Evolutionary conservation across 257 asterid species (phyloP).

Genomic region (Solanum sejunctum): DNA sequence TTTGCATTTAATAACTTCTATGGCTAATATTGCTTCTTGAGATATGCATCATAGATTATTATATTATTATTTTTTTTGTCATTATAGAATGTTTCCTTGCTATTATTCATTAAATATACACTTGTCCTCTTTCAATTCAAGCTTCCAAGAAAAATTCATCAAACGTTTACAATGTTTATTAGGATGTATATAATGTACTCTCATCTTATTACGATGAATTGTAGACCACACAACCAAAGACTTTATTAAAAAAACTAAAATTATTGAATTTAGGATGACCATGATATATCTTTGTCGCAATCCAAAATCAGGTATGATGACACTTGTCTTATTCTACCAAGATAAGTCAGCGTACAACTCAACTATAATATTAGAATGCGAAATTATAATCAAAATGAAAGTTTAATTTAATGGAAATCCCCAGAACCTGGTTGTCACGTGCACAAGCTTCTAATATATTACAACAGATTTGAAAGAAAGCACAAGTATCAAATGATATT

Average conservation of each 20-base stretch:
- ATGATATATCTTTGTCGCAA: background rate
- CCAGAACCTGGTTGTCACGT: too few relatives aligned
- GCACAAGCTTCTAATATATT: too few relatives aligned
- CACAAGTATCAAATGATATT: too few relatives aligned
- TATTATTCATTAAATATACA: background rate
- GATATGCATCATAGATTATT: background rate
- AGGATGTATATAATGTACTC: background rate
- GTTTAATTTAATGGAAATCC: too few relatives aligned
- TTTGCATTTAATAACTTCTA: background rate
- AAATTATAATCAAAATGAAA: too few relatives aligned
- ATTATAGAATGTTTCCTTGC: background rate
- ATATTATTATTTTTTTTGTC: too few relatives aligned
- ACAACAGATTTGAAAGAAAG: too few relatives aligned
- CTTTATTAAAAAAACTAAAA: background rate
- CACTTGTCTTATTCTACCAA: too few relatives aligned
- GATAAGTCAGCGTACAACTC: too few relatives aligned
- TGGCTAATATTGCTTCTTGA: background rate
- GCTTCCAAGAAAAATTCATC: background rate
- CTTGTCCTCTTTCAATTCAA: background rate
- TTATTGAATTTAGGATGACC: background rate
- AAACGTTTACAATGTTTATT: background rate
- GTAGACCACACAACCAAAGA: background rate
- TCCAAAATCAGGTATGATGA: too few relatives aligned
- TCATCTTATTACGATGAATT: background rate
- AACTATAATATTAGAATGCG: too few relatives aligned